These are phyloP conservation scores for Apophysomyces trapeziformis DNA, from an alignment of 371 early-diverging fungal species.

Conservation along the genomic window DNA sequence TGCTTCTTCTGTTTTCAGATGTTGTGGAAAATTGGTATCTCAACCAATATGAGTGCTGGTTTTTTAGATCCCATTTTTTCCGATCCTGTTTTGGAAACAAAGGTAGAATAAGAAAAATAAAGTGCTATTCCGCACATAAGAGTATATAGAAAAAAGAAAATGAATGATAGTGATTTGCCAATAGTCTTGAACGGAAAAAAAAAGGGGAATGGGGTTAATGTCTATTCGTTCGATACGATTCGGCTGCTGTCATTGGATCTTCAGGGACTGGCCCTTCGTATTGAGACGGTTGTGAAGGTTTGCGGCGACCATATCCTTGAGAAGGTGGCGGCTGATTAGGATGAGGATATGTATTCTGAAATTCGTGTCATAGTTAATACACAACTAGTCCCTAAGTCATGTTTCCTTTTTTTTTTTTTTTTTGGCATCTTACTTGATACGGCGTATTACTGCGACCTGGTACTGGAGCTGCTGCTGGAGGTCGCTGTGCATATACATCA, in stretches of 20 bases:
- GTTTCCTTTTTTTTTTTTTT: neutral
- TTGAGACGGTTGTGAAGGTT: slow-evolving; percentile 11
- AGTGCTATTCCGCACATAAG: neutral
- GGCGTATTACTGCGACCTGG: neutral
- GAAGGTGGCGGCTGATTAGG: neutral
- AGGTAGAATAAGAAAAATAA: neutral
- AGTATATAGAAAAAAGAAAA: slow-evolving; percentile 3
- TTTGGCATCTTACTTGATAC: neutral
- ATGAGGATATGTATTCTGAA: slow-evolving; percentile 1
- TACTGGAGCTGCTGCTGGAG: neutral
- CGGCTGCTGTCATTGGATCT: slow-evolving; percentile 33
- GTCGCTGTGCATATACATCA: neutral
- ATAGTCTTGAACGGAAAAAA: neutral
- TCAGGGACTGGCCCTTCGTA: slow-evolving; percentile 29
- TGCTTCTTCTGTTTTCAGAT: neutral
- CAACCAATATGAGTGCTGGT: too few relatives aligned
- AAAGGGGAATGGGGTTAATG: slow-evolving; percentile 19
- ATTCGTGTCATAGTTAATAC: neutral
- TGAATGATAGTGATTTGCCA: slow-evolving; percentile 3
- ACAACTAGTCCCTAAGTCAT: neutral
- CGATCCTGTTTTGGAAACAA: slow-evolving; percentile 8
- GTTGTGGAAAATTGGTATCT: neutral
- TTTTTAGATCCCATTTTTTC: neutral
- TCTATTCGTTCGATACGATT: slow-evolving; percentile 32
- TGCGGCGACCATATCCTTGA: neutral